Percentiles rank a stretch among this genome's conserved stretches.
phyloP scores from a whole-genome alignment of 2,329 filamentous ascomycete genomes.

The Meredithiella fracta region DNA sequence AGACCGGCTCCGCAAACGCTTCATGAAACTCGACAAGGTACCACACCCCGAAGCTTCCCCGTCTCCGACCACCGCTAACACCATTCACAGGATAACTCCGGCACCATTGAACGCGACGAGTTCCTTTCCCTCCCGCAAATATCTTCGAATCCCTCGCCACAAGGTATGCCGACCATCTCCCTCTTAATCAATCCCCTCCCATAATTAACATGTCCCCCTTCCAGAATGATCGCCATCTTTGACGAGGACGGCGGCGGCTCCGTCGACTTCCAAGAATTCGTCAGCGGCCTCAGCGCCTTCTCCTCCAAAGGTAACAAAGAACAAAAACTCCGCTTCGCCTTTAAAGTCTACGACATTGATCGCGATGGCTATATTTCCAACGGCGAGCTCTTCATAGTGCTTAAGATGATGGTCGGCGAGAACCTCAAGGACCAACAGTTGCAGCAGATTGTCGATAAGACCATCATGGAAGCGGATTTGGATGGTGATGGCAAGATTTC shows the following conservation, averaged over 20 bases:
- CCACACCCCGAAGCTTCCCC: not conserved
- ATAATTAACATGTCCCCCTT: not conserved
- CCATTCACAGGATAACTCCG: constrained; percentile 66
- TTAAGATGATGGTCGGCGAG: constrained; percentile 99
- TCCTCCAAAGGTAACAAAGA: constrained; percentile 98
- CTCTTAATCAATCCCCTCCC: not conserved
- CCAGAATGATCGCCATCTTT: constrained; percentile 95
- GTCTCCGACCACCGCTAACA: not conserved
- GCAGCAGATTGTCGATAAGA: constrained; percentile 99
- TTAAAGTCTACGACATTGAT: constrained; percentile 99
- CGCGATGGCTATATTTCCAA: constrained; percentile 98
- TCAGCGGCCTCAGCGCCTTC: constrained; percentile 86
- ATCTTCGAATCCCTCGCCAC: constrained; percentile 95
- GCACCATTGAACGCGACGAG: constrained; percentile 95
- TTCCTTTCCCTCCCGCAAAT: constrained; percentile 95
- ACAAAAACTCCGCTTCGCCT: constrained; percentile 92
- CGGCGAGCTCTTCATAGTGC: constrained; percentile 94
- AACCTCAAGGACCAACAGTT: constrained; percentile 98
- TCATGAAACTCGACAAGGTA: constrained; percentile 99
- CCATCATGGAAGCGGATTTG: constrained; percentile 96
- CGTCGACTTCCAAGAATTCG: constrained; percentile 98
- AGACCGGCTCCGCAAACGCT: constrained; percentile 84
- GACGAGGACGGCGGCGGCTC: constrained; percentile 96
- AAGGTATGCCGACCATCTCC: constrained; percentile 39
- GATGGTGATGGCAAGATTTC: constrained; percentile 96